Conservation (phyloP, 441 rosid genomes). For the Mallotus repandus region DNA sequence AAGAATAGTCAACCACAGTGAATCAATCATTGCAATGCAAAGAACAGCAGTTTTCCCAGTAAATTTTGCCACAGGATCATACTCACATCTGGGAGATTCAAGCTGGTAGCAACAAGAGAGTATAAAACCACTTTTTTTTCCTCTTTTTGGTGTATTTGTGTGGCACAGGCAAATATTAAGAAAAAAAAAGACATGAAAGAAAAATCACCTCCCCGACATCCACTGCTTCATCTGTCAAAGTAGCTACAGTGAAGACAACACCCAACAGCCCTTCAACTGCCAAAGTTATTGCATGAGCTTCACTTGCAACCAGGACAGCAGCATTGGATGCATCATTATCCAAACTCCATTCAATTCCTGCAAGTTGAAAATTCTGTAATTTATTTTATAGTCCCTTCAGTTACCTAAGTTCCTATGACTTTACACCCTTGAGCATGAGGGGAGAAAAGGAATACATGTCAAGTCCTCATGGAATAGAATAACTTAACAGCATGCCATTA, state of each 20-base stretch:
- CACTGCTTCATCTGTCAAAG: conserved; percentile 97
- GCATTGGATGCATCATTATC: conserved; percentile 98
- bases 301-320: conserved; percentile 98
- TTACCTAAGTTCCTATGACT: background rate
- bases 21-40: conserved; percentile 93
- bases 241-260: conserved; percentile 94
- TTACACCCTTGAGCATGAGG: background rate
- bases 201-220: conserved; percentile 85
- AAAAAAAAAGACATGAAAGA: conserved; percentile 24
- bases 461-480: background rate
- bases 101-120: conserved; percentile 56
- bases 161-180: background rate
- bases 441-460: background rate
- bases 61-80: conserved; percentile 54
- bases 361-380: conserved; percentile 28
- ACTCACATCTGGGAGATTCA: conserved; percentile 86
- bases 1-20: conserved; percentile 96
- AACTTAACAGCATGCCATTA: background rate
- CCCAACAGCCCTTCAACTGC: conserved; percentile 99
- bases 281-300: conserved; percentile 97
- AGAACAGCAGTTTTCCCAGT: conserved; percentile 77
- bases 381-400: conserved; percentile 6
- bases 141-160: background rate
- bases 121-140: background rate
- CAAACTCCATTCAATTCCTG: conserved; percentile 99